Conservation (phyloP, 1,139 yeast species). For the Suhomyces ambrosiae region DNA sequence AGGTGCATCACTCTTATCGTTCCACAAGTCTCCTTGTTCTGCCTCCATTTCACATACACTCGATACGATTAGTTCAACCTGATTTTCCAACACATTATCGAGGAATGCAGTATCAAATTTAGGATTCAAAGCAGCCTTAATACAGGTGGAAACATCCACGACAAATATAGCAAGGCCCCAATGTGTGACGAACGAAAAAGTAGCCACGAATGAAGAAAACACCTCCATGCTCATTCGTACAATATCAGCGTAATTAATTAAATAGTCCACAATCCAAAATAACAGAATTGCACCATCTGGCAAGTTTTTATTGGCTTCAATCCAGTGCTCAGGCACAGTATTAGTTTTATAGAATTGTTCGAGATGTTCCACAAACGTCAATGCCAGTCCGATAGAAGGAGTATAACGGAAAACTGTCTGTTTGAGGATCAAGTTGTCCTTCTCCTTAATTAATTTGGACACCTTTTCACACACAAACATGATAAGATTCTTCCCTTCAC, state of each 20-base stretch:
- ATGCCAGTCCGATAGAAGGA: conserved; percentile 1
- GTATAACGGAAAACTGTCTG: conserved; percentile 8
- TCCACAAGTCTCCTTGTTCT: no score
- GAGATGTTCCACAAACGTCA: conserved; percentile 1
- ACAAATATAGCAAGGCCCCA: conserved; percentile 14
- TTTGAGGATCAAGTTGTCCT: background rate
- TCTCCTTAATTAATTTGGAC: conserved; percentile 1
- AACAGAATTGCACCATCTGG: conserved; percentile 11
- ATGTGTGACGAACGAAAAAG: conserved; percentile 10
- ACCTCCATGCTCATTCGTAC: conserved; percentile 11
- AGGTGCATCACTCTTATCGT: no score
- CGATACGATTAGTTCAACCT: conserved; percentile 4
- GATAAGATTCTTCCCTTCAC: conserved; percentile 6
- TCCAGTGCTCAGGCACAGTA: conserved; percentile 7
- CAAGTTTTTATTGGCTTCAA: background rate
- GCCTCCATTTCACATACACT: background rate
- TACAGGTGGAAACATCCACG: conserved; percentile 11
- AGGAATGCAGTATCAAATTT: conserved; percentile 7
- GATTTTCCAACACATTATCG: conserved; percentile 6
- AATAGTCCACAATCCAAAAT: conserved; percentile 6
- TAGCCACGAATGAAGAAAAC: conserved; percentile 7
- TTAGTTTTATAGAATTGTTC: background rate
- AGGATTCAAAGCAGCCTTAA: conserved; percentile 12
- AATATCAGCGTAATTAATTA: conserved; percentile 9
- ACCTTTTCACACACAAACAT: conserved; percentile 1